Percentiles rank a stretch among this genome's conserved stretches.
phyloP scores from a whole-genome alignment of 2,329 filamentous ascomycete species.

The Xylaria sp. region DNA sequence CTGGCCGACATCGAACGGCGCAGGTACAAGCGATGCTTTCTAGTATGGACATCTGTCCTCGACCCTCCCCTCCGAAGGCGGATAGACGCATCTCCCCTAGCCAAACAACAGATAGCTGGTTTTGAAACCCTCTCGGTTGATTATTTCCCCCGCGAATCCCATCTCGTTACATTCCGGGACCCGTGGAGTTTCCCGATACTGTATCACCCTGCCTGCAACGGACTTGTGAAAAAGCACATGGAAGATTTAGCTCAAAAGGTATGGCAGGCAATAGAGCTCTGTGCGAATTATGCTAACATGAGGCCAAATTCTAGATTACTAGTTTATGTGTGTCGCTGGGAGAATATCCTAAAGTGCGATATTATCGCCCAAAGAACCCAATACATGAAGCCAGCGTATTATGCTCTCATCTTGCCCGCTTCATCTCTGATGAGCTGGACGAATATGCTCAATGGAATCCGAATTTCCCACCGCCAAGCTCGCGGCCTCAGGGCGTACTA shows the following conservation, averaged over 20 bases:
- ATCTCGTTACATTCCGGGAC: conserved; percentile 90
- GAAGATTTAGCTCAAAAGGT: conserved; percentile 90
- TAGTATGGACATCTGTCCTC: conserved; percentile 87
- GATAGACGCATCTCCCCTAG: conserved; percentile 76
- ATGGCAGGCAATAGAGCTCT: conserved; percentile 6
- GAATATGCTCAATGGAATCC: conserved; percentile 85
- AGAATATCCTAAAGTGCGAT: conserved; percentile 92
- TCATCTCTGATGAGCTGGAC: conserved; percentile 92
- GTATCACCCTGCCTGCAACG: conserved; percentile 90
- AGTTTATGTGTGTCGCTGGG: conserved; percentile 91
- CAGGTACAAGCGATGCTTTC: conserved; percentile 80
- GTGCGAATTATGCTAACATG: conserved; percentile 32
- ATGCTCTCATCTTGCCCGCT: conserved; percentile 86
- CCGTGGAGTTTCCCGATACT: conserved; percentile 95
- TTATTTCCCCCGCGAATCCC: conserved; percentile 90
- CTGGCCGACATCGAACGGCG: conserved; percentile 90
- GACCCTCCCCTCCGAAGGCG: conserved; percentile 76
- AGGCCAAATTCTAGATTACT: conserved; percentile 69
- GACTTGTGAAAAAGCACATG: conserved; percentile 84
- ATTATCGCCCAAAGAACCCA: conserved; percentile 80
- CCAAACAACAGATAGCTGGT: conserved; percentile 79
- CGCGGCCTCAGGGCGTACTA: conserved; percentile 82
- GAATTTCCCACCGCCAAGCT: conserved; percentile 83
- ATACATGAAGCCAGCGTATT: conserved; percentile 89
- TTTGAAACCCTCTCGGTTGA: conserved; percentile 88